Evolutionary conservation across 176 grass and related monocot species (phyloP), one percentile per base, ranked within the genome.

Genomic region (Lolium multiflorum): DNA sequence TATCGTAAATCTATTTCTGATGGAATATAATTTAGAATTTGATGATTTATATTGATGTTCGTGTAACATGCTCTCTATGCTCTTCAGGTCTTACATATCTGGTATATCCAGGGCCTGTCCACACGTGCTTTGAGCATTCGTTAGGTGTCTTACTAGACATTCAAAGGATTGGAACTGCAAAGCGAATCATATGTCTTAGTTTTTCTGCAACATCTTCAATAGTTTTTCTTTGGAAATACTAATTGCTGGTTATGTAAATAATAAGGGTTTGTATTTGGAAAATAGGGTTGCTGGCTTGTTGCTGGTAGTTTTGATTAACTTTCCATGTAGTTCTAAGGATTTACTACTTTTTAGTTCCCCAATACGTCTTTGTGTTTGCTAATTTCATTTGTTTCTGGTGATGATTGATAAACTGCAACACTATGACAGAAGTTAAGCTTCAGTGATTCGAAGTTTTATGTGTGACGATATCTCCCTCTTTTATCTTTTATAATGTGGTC

Each of bases 91-190:
- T 98, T 65, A 94, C 96, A 83, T 95, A 87, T 91, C 73, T 95
- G 41, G 93, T 98, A 5, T 98, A 91, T 91, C 96, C 96, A 47
- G 96, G 96, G 77, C 91, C 93, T 0, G 93, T 98, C 10, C 96
- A 98, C 84, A 92, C 89, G 59, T 83, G 96, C 21, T 98, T 94
- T 80, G 96, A 98, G 66, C 96, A 98, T 94, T 98, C 96, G 9
- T 78, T 98, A 69, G 96, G 96, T 38, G 96, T 98, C 79, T 95
- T n/a, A n/a, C n/a, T n/a, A n/a, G n/a, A 98, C n/a, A 88, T 95
- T 64, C 87, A 86, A 18, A 93, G 83, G 48, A 90, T 91, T 37
- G 93, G 76, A 28, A 60, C 73, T 15, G 79, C 88, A 54, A 98
- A 92, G 81, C 93, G 96, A 62, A 83, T 98, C 59, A 93, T 98